Percentiles rank a stretch among this genome's conserved stretches.
Conservation (phyloP, 2,329 filamentous ascomycete species). For the Aspergillus ibericus region DNA sequence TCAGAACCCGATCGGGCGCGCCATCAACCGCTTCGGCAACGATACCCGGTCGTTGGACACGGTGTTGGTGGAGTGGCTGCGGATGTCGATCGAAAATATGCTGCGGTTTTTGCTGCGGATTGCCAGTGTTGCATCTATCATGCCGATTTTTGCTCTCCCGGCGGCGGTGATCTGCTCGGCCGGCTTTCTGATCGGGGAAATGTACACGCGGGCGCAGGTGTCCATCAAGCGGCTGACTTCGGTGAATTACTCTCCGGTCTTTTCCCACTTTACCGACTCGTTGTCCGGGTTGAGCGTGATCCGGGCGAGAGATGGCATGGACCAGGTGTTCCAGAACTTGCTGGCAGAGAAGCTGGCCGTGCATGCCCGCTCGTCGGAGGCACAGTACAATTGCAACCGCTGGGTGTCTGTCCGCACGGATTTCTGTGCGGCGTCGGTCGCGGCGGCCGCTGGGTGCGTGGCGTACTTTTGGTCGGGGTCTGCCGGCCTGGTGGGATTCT, state of each 20-base stretch:
- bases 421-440: constrained; percentile 55
- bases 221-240: constrained; percentile 50
- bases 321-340: constrained; percentile 49
- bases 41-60: constrained; percentile 60
- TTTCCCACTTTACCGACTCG: constrained; percentile 58
- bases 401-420: constrained; percentile 59
- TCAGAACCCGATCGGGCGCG: constrained; percentile 52
- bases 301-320: constrained; percentile 53
- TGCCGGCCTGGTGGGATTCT: constrained; percentile 58
- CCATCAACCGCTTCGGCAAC: constrained; percentile 52
- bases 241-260: constrained; percentile 55
- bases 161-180: constrained; percentile 49
- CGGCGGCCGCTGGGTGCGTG: constrained; percentile 54
- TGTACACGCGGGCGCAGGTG: constrained; percentile 54
- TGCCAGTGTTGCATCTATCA: constrained; percentile 51
- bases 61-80: constrained; percentile 45
- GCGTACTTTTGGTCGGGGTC: constrained; percentile 51
- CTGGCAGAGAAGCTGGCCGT: constrained; percentile 53
- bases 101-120: constrained; percentile 50
- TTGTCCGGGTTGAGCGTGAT: constrained; percentile 54
- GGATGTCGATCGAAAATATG: constrained; percentile 38
- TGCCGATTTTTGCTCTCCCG: constrained; percentile 54
- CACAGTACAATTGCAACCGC: constrained; percentile 58
- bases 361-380: constrained; percentile 50
- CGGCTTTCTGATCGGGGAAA: constrained; percentile 50